phyloP scores from a whole-genome alignment of 805 yeast species.

The Kodamaea fukazawae region DNA sequence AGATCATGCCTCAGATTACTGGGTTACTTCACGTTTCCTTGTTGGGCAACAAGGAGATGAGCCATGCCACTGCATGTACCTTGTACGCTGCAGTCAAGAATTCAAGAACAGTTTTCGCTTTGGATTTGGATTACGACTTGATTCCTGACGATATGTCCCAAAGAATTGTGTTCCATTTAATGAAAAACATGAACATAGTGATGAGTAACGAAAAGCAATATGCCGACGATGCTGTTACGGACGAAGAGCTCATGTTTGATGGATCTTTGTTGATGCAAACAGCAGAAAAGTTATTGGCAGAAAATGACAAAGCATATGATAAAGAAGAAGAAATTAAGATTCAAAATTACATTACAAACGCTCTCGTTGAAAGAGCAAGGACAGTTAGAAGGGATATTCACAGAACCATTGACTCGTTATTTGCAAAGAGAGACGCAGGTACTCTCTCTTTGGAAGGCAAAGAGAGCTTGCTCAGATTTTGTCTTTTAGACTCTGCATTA shows the following conservation, averaged over 20 bases:
- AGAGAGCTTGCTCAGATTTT: slow-evolving; percentile 51
- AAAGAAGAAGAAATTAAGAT: slow-evolving; percentile 36
- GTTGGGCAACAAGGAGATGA: slow-evolving; percentile 48
- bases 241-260: slow-evolving; percentile 67
- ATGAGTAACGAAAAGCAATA: slow-evolving; percentile 38
- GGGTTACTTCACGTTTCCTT: slow-evolving; percentile 52
- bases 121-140: slow-evolving; percentile 54
- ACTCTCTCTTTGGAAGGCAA: slow-evolving; percentile 52
- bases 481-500: slow-evolving; percentile 52
- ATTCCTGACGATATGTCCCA: slow-evolving; percentile 51
- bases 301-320: slow-evolving; percentile 13
- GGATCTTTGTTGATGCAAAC: slow-evolving; percentile 72
- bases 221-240: slow-evolving; percentile 59
- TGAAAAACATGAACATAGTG: slow-evolving; percentile 54
- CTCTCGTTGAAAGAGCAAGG: slow-evolving; percentile 50
- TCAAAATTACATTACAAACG: slow-evolving; percentile 46
- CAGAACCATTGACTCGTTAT: slow-evolving; percentile 48
- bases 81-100: slow-evolving; percentile 49
- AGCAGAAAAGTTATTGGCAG: slow-evolving; percentile 60
- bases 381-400: slow-evolving; percentile 52
- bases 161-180: slow-evolving; percentile 52
- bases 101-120: slow-evolving; percentile 45
- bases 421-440: slow-evolving; percentile 45
- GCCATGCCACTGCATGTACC: slow-evolving; percentile 44
- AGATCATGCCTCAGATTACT: slow-evolving; percentile 46